Conservation (phyloP, 2,329 filamentous ascomycete species). For the Ceratocystis colombiana region DNA sequence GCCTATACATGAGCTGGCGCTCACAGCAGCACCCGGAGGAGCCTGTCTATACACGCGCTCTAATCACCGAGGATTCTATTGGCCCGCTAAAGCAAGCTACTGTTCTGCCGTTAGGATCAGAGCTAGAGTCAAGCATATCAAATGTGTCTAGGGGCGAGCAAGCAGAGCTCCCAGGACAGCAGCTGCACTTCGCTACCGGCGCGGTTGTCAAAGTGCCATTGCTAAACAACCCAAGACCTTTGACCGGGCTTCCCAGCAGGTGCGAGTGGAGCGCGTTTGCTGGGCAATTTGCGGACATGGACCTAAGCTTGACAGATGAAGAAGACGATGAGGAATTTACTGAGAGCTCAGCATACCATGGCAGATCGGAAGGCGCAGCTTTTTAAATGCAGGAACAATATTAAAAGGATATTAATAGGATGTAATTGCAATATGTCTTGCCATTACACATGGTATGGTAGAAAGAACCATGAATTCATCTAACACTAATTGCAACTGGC, state of each 20-base stretch:
- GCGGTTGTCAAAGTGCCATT: not conserved
- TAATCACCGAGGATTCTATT: not conserved
- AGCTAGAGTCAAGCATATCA: not conserved
- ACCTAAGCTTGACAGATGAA: not conserved
- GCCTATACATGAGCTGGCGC: not conserved
- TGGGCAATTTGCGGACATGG: not conserved
- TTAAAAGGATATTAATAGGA: slow-evolving; percentile 4
- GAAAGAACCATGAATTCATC: not conserved
- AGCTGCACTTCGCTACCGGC: not conserved
- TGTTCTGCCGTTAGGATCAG: not conserved
- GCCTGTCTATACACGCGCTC: not conserved
- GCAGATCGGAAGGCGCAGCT: not conserved
- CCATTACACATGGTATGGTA: too few relatives aligned
- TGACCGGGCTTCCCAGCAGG: not conserved
- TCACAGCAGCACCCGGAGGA: not conserved
- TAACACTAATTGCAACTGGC: not conserved
- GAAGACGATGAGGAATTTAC: not conserved
- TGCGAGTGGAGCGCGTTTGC: not conserved
- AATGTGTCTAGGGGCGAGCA: not conserved
- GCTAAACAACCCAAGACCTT: not conserved
- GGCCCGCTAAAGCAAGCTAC: not conserved
- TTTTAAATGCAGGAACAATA: not conserved
- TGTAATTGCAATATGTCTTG: not conserved
- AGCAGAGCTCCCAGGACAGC: not conserved
- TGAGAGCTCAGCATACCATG: not conserved